Evolutionary conservation across 2,329 filamentous ascomycete species (phyloP).

Genomic region (Lasiodiplodia gonubiensis): DNA sequence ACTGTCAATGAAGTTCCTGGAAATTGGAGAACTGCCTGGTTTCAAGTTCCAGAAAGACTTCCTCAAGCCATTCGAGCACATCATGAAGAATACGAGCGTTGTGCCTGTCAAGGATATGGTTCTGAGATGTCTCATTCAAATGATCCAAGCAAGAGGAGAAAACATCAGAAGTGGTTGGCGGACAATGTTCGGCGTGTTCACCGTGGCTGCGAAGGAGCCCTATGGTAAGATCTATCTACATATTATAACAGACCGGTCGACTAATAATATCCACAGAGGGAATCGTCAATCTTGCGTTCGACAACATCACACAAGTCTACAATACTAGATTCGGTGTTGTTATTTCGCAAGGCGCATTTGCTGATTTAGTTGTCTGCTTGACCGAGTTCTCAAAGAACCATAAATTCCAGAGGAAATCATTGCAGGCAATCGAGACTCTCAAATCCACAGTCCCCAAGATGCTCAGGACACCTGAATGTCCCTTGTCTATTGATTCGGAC

Average conservation of each 20-base stretch:
- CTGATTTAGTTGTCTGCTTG: constrained; percentile 92
- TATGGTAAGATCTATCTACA: constrained; percentile 61
- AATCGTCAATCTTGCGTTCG: constrained; percentile 95
- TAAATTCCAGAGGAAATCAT: constrained; percentile 96
- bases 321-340: constrained; percentile 94
- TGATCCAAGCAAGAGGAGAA: constrained; percentile 96
- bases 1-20: constrained; percentile 98
- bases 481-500: constrained; percentile 72
- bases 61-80: constrained; percentile 95
- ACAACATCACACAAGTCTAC: constrained; percentile 95
- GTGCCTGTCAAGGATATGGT: constrained; percentile 98
- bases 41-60: constrained; percentile 99
- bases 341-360: constrained; percentile 94
- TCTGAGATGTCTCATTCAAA: constrained; percentile 92
- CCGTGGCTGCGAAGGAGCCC: constrained; percentile 88
- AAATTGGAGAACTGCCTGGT: constrained; percentile 94
- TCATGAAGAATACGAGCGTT: constrained; percentile 90
- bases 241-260: constrained; percentile 31
- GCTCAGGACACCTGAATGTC: constrained; percentile 94
- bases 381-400: constrained; percentile 99
- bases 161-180: constrained; percentile 98
- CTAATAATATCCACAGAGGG: constrained; percentile 63
- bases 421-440: constrained; percentile 92
- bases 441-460: constrained; percentile 94
- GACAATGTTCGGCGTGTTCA: constrained; percentile 99